Evolutionary conservation across 2,329 filamentous ascomycete species (phyloP).

Genomic region (Talaromyces sp.): DNA sequence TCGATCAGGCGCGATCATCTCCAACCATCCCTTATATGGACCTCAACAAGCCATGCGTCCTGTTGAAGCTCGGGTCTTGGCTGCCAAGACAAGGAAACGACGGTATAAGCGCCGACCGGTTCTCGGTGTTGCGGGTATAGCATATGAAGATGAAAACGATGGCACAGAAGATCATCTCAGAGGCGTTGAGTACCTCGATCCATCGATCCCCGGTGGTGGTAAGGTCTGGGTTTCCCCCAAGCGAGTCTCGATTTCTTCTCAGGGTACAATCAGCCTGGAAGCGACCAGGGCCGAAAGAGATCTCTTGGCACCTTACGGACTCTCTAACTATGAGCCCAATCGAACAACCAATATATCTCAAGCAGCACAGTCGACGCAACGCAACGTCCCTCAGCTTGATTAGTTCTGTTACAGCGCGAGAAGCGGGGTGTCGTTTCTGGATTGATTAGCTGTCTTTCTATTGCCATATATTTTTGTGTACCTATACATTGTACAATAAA

Average conservation of each 20-base stretch:
- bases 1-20: conserved; percentile 49
- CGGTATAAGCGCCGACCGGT: conserved; percentile 30
- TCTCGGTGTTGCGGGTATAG: conserved; percentile 39
- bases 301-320: conserved; percentile 32
- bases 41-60: conserved; percentile 51
- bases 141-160: conserved; percentile 33
- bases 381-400: conserved; percentile 30
- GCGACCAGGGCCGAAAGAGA: conserved; percentile 30
- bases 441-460: background rate
- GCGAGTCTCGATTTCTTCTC: conserved; percentile 42
- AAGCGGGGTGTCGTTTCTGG: background rate
- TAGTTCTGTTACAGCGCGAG: background rate
- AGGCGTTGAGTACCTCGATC: conserved; percentile 42
- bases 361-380: conserved; percentile 21
- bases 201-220: conserved; percentile 45
- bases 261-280: conserved; percentile 40
- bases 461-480: background rate
- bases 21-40: conserved; percentile 58
- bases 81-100: conserved; percentile 39
- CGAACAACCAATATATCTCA: conserved; percentile 24
- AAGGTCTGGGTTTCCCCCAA: conserved; percentile 50
- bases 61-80: conserved; percentile 54
- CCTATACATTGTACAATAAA: conserved; percentile 14
- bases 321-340: conserved; percentile 30
- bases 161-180: conserved; percentile 30